Base-by-base conservation (phyloP, 345 rosid genomes). In the Tarenaya hassleriana region DNA sequence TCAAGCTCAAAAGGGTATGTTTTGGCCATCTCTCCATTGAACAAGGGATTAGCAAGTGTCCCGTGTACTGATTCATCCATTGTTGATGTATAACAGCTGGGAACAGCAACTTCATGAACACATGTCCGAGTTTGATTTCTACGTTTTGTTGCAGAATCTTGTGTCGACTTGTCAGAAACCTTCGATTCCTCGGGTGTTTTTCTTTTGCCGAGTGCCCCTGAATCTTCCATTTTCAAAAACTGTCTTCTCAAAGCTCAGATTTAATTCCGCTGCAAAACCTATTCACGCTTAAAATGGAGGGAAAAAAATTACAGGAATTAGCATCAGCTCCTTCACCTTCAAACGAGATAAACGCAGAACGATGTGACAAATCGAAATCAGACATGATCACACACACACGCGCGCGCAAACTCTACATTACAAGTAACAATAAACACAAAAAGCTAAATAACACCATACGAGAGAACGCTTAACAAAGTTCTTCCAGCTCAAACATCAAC, bases 51-150 rank as follows among this genome's bases (percentile, higher is more conserved):
- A 7, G 86, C 73, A 52, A 92, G 94, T 4, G 94, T 76, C 16
- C 97, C 97, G 37, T 83, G 49, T 16, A 76, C 18, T 0, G 51
- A 16, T 64, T 88, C 94, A 18, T 79, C 91, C 68, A 72, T 76
- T 32, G 71, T 64, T 14, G 88, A 62, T 50, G 64, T 41, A 29
- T 81, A 83, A 14, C 72, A 88, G 43, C 66, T 74, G 0, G 98
- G 97, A 34, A 83, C 94, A 7, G 91, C 94, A 19, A 92, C 97
- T 77, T 92, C 98, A 35, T 92, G 98, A 50, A 92, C 90, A 43
- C 98, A 92, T 3, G 83, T 81, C 21, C 82, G 82, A 11, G 66
- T 55, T 35, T 67, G 64, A 69, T 48, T 77, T 55, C 77, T 69
- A 19, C 83, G 73, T 62, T 83, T 86, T 31, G 62, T 34, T 21